phyloP scores from a whole-genome alignment of 306 rosid species.

The Crotalaria pallida region DNA sequence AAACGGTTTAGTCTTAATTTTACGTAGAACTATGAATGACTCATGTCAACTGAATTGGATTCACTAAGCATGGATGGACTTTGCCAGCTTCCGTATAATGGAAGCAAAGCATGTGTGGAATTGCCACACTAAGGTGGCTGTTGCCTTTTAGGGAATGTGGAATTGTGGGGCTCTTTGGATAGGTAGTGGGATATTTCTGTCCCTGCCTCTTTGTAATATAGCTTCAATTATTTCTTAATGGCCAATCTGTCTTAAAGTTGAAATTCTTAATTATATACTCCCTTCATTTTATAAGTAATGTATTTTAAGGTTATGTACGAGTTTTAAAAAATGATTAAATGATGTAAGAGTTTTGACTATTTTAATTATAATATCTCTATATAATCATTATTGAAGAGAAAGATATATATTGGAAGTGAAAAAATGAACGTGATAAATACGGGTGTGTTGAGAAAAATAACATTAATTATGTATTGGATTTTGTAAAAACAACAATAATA shows the following conservation, averaged over 20 bases:
- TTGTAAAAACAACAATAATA: too few relatives aligned
- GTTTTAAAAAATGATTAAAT: too few relatives aligned
- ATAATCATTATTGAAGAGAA: too few relatives aligned
- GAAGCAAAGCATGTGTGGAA: constrained; percentile 23
- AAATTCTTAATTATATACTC: too few relatives aligned
- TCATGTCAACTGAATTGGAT: constrained; percentile 4
- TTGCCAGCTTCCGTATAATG: background rate
- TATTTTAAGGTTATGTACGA: too few relatives aligned
- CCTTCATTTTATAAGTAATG: too few relatives aligned
- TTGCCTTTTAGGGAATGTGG: constrained; percentile 7
- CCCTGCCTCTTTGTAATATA: background rate
- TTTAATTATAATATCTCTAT: too few relatives aligned
- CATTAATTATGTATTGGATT: too few relatives aligned
- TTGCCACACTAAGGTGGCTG: background rate
- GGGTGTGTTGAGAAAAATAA: too few relatives aligned
- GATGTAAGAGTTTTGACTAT: too few relatives aligned
- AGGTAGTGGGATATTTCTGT: background rate
- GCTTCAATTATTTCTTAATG: background rate
- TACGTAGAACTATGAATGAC: background rate
- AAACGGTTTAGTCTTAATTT: background rate
- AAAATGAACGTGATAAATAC: too few relatives aligned
- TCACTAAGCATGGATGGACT: background rate
- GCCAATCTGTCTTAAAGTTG: background rate
- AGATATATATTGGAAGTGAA: too few relatives aligned
- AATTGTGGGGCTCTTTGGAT: constrained; percentile 23